Evolutionary conservation across 352 stramenopile genomes (phyloP).

Genomic region (Pythium periplocum): DNA sequence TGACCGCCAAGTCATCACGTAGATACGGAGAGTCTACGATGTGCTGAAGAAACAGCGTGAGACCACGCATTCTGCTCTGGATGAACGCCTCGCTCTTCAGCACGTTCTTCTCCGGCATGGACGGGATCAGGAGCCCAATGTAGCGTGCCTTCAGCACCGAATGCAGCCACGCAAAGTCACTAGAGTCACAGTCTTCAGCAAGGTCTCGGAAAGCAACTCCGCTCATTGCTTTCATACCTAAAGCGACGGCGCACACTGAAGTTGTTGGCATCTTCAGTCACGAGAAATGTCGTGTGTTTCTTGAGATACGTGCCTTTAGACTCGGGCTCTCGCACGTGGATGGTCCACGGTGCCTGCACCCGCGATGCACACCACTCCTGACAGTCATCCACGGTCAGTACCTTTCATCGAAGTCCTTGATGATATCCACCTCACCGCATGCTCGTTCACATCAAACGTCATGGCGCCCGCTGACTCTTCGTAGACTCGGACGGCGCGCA

Average conservation of each 20-base stretch:
- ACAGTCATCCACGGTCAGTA: too few relatives aligned
- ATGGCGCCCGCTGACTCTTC: constrained; percentile 14
- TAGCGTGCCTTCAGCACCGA: constrained; percentile 52
- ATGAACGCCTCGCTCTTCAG: constrained; percentile 54
- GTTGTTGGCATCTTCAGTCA: constrained; percentile 28
- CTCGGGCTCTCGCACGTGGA: constrained; percentile 48
- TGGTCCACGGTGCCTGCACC: too few relatives aligned
- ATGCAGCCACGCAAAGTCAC: constrained; percentile 75
- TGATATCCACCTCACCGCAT: constrained; percentile 3
- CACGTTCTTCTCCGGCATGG: constrained; percentile 56
- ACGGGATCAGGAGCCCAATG: constrained; percentile 58
- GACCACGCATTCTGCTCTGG: constrained; percentile 48
- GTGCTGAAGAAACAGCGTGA: constrained; percentile 52
- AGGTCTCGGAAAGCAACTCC: not conserved
- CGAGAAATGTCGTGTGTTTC: constrained; percentile 68
- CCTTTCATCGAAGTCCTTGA: too few relatives aligned
- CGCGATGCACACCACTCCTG: too few relatives aligned
- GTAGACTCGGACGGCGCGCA: constrained; percentile 26
- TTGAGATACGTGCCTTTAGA: constrained; percentile 56
- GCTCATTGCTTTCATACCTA: constrained; percentile 15
- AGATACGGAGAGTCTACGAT: constrained; percentile 57
- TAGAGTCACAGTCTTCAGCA: constrained; percentile 2
- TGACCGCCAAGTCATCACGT: constrained; percentile 44
- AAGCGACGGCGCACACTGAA: constrained; percentile 49
- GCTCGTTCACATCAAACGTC: constrained; percentile 15